A percentile compares a stretch with the other conserved stretches of the same genome.
These are phyloP conservation scores for Acephala macrosclerotiorum DNA, from an alignment of 2,329 filamentous ascomycete species.

Conservation along the genomic window DNA sequence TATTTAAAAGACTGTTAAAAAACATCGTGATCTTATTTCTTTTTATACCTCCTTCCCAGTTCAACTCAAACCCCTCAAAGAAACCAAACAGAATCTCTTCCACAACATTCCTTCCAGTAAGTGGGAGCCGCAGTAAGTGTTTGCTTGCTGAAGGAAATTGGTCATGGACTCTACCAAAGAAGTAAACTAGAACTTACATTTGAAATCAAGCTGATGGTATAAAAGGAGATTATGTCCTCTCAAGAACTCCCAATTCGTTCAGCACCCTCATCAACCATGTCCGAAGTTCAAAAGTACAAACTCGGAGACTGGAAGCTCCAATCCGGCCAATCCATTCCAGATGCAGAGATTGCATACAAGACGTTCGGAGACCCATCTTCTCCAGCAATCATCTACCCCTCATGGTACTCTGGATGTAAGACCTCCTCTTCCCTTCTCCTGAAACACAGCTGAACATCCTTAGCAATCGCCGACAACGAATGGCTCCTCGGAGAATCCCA, in stretches of 20 bases:
- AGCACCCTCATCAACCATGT: slow-evolving; percentile 18
- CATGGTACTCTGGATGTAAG: slow-evolving; percentile 74
- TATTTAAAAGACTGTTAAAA: background rate
- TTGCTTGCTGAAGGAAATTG: background rate
- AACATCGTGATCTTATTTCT: background rate
- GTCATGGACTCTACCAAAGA: background rate
- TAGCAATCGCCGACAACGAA: slow-evolving; percentile 71
- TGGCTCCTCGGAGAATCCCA: slow-evolving; percentile 65
- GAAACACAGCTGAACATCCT: slow-evolving; percentile 21
- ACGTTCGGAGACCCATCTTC: slow-evolving; percentile 69
- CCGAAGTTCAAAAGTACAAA: slow-evolving; percentile 54
- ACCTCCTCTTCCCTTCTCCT: slow-evolving; percentile 12
- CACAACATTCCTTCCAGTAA: background rate
- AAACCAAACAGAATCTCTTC: background rate
- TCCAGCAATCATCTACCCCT: slow-evolving; percentile 78
- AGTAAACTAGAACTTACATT: background rate
- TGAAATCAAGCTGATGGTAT: slow-evolving; percentile 8
- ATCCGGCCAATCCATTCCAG: slow-evolving; percentile 65
- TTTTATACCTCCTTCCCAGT: no score
- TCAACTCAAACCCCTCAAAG: background rate
- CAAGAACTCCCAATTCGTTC: no score
- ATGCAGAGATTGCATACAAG: slow-evolving; percentile 78
- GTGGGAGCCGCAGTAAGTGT: slow-evolving; percentile 7
- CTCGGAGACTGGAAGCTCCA: slow-evolving; percentile 74
- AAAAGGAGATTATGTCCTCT: background rate